Evolutionary conservation across 2,329 filamentous ascomycete genomes (phyloP).

Genomic region (Fonsecaea pugnacius): DNA sequence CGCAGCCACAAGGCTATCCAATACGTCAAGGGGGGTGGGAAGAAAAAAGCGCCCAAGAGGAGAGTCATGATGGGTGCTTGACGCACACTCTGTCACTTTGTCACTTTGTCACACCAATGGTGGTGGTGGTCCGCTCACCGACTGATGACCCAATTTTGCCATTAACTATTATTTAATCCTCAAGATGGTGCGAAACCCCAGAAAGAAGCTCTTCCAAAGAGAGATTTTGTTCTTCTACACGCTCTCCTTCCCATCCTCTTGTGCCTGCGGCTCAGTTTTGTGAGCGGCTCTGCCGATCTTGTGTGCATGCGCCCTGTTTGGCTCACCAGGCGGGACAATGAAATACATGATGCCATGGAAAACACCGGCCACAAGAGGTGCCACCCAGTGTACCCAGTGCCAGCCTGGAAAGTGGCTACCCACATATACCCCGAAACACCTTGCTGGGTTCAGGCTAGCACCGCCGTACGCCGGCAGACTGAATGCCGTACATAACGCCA

Average conservation of each 20-base stretch:
- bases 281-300: not conserved
- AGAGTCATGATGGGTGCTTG: conserved; percentile 32
- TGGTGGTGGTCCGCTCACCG: not conserved
- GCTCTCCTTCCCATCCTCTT: conserved; percentile 17
- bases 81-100: too few relatives aligned
- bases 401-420: conserved; percentile 42
- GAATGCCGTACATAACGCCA: conserved; percentile 47
- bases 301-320: not conserved
- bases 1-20: conserved; percentile 69
- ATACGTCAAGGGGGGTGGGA: conserved; percentile 46
- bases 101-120: too few relatives aligned
- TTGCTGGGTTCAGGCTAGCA: conserved; percentile 52
- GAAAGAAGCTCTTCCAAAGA: not conserved
- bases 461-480: conserved; percentile 50
- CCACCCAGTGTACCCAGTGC: conserved; percentile 49
- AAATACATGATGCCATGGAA: conserved; percentile 43
- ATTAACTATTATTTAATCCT: conserved; percentile 6
- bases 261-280: conserved; percentile 11
- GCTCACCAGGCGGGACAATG: conserved; percentile 34
- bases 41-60: conserved; percentile 32
- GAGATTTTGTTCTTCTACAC: conserved; percentile 4
- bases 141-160: not conserved
- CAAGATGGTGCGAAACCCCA: not conserved
- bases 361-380: conserved; percentile 40
- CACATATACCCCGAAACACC: conserved; percentile 52